phyloP scores from a whole-genome alignment of 2,329 filamentous ascomycete species.

The Microsporum ferrugineum region DNA sequence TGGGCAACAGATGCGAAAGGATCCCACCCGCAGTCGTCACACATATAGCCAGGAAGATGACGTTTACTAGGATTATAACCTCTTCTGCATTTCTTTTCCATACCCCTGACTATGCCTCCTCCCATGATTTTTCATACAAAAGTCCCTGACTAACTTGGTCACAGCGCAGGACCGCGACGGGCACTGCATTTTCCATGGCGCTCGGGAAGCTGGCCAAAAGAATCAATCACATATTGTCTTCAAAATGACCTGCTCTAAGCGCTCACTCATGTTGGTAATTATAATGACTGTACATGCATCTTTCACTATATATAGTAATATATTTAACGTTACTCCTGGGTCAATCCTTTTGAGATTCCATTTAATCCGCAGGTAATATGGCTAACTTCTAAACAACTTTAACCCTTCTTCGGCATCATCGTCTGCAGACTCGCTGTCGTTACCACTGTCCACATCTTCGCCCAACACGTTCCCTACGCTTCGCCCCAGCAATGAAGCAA shows the following conservation, averaged over 20 bases:
- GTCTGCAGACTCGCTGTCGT: constrained; percentile 5
- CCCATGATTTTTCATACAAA: neutral
- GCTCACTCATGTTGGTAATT: neutral
- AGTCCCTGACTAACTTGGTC: neutral
- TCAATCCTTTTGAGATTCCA: neutral
- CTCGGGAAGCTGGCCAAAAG: neutral
- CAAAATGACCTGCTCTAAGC: constrained; percentile 7
- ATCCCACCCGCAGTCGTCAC: constrained; percentile 67
- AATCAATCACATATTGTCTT: neutral
- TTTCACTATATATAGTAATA: constrained; percentile 1
- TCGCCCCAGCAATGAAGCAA: constrained; percentile 58
- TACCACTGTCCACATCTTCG: constrained; percentile 40
- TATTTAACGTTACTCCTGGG: neutral
- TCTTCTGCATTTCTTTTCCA: neutral
- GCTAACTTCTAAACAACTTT: constrained; percentile 23
- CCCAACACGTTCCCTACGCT: constrained; percentile 52
- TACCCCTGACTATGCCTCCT: neutral
- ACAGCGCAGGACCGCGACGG: constrained; percentile 1
- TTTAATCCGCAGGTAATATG: neutral
- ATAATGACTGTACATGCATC: constrained; percentile 2
- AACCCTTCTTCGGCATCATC: constrained; percentile 22
- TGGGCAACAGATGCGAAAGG: constrained; percentile 91
- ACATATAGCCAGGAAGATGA: constrained; percentile 71
- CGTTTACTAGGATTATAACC: constrained; percentile 32
- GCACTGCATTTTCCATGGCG: constrained; percentile 3